phyloP scores from a whole-genome alignment of 495 filamentous ascomycete genomes.

The Trichocladium uniseriatum region DNA sequence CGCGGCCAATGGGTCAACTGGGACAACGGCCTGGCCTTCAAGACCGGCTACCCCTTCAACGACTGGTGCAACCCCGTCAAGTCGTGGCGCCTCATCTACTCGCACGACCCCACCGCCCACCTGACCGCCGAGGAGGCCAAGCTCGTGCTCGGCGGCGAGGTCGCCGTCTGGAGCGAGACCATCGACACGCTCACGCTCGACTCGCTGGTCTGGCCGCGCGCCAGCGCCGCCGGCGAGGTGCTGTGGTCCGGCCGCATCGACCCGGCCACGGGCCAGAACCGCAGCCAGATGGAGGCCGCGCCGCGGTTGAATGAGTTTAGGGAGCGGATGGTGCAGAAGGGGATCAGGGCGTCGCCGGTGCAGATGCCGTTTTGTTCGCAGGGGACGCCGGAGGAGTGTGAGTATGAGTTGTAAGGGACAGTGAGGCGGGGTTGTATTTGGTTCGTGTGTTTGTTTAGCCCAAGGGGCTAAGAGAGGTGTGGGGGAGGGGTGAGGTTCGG shows the following conservation, averaged over 20 bases:
- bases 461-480: no score
- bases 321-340: conserved; percentile 58
- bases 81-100: conserved; percentile 70
- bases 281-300: conserved; percentile 54
- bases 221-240: conserved; percentile 61
- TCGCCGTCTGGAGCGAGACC: conserved; percentile 69
- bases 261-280: conserved; percentile 45
- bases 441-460: not conserved
- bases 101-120: conserved; percentile 57
- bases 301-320: conserved; percentile 61
- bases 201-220: conserved; percentile 65
- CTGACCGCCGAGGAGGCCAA: conserved; percentile 47
- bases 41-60: conserved; percentile 52
- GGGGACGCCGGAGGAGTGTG: conserved; percentile 19
- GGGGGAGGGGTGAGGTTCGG: no score
- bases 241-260: conserved; percentile 63
- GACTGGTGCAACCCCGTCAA: conserved; percentile 71
- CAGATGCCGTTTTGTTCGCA: conserved; percentile 48
- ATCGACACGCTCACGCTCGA: conserved; percentile 63
- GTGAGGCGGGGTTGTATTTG: not conserved
- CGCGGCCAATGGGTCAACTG: conserved; percentile 69
- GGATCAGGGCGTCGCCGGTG: conserved; percentile 50
- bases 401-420: conserved; percentile 9
- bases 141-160: conserved; percentile 68
- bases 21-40: conserved; percentile 33